Base-by-base conservation (phyloP, 768 basidiomycete species). In the Fistulinella prunicolor region DNA sequence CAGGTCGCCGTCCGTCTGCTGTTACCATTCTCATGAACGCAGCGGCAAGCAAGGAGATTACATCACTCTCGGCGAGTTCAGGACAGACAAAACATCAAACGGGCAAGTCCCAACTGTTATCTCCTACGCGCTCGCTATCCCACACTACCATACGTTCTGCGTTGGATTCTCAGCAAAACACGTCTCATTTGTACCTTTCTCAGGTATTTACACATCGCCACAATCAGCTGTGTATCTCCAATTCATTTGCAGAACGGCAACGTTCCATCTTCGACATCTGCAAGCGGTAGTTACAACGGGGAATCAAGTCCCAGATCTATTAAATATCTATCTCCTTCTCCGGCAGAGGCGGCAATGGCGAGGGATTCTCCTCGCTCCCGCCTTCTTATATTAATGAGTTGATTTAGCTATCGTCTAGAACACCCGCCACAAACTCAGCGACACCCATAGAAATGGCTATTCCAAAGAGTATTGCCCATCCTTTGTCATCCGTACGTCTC, bases 11-110 rank as follows among this genome's bases (percentile, higher is more conserved):
- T n/a, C n/a, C n/a, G n/a, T n/a, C n/a, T n/a, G n/a, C n/a, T n/a
- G n/a, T n/a, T n/a, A n/a, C n/a, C n/a, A n/a, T n/a, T n/a, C n/a
- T 28, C 26, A 58, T 59, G 55, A 55, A 49, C 48, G 30, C 43
- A n/a, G 20, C 38, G 12, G 37, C 35, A 35, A 44, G 34, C 40
- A 52, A 29, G 28, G 42, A 54, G 17, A 21, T 26, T 2, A 26
- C 14, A 16, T 23, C 45, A 20, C 37, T 43, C 43, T 14, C 38
- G 36, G 30, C 45, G 36, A 38, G 26, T 21, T 29, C 42, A 37
- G 45, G 19, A 19, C 50, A 43, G 24, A 63, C 53, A 48, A 50
- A 38, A 41, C 23, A n/a, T n/a, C n/a, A n/a, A n/a, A 23, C 42
- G 46, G 29, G 30, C 52, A 55, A 58, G n/a, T n/a, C n/a, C 20